A percentile compares a stretch with the other conserved stretches of the same genome.
Evolutionary conservation across 163 green algal species (phyloP).

Genomic region (Scenedesmus sp.): DNA sequence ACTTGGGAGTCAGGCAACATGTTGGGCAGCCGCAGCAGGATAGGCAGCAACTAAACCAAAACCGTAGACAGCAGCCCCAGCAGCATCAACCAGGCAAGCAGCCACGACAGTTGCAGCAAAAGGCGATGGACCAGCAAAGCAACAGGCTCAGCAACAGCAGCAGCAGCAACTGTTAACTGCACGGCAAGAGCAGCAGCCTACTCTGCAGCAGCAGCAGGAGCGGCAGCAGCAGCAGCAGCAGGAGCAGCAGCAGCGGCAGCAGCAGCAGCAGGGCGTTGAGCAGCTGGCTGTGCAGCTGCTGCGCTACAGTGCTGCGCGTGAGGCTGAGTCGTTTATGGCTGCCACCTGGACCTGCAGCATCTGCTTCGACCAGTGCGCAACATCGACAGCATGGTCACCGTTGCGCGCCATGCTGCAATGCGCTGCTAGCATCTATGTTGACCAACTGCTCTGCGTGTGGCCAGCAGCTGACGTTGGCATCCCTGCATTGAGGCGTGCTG

Average conservation of each 20-base stretch:
- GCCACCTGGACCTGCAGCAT: slow-evolving; percentile 67
- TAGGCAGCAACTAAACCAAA: slow-evolving; percentile 1
- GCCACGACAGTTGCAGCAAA: no score
- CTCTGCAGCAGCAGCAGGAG: slow-evolving; percentile 13
- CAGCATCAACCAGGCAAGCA: background rate
- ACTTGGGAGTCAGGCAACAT: no score
- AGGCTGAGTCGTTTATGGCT: slow-evolving; percentile 34
- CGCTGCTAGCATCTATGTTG: no score
- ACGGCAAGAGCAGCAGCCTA: background rate
- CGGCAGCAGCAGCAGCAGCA: background rate
- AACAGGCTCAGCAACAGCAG: slow-evolving; percentile 22
- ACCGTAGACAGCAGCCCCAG: background rate
- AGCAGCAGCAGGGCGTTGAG: slow-evolving; percentile 21
- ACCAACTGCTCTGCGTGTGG: no score
- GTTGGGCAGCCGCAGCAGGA: slow-evolving; percentile 25
- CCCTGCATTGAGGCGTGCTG: no score
- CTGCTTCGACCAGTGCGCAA: slow-evolving; percentile 71
- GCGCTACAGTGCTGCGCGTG: slow-evolving; percentile 11
- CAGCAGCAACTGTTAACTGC: slow-evolving; percentile 13
- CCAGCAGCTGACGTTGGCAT: no score
- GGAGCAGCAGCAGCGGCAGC: slow-evolving; percentile 21
- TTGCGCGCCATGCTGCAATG: no score
- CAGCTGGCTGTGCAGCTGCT: slow-evolving; percentile 53
- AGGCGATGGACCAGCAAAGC: background rate
- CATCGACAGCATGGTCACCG: background rate